A percentile compares a stretch with the other conserved stretches of the same genome.
phyloP scores from a whole-genome alignment of 225 moss, liverwort and hornwort genomes.

The Takakia lepidozioides region DNA sequence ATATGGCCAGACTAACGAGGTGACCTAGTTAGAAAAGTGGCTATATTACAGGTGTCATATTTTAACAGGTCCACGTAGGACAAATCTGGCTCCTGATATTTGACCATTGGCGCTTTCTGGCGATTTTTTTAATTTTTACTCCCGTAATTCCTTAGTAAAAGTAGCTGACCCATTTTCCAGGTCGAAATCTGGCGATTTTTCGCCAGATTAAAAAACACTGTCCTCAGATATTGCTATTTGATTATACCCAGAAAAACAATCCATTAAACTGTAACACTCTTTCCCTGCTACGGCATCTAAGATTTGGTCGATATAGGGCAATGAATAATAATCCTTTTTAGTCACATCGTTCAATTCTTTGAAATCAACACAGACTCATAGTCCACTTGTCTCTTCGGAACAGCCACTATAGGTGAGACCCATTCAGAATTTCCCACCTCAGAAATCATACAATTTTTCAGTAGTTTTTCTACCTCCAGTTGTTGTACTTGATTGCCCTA shows the following conservation, averaged over 20 bases:
- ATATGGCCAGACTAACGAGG: too few relatives aligned
- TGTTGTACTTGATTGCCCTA: slow-evolving; percentile 1
- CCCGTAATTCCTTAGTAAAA: too few relatives aligned
- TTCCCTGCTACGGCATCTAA: slow-evolving; percentile 2
- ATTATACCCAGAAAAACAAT: slow-evolving; percentile 3
- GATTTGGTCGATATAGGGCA: slow-evolving; percentile 3
- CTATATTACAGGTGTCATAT: too few relatives aligned
- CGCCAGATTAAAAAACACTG: too few relatives aligned
- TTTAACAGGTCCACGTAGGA: too few relatives aligned
- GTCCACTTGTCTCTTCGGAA: slow-evolving; percentile 7
- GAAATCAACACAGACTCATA: slow-evolving; percentile 3
- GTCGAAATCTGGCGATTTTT: too few relatives aligned
- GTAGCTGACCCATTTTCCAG: too few relatives aligned
- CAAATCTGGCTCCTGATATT: too few relatives aligned
- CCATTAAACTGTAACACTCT: slow-evolving; percentile 7
- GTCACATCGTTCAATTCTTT: slow-evolving; percentile 2
- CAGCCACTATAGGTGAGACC: slow-evolving; percentile 4
- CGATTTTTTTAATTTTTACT: too few relatives aligned
- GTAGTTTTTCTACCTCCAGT: background rate
- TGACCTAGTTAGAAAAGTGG: too few relatives aligned
- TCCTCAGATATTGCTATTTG: background rate
- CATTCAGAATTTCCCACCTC: background rate
- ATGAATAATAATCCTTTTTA: slow-evolving; percentile 7
- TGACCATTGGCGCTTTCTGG: too few relatives aligned
- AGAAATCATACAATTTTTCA: background rate